Evolutionary conservation across 2,329 filamentous ascomycete species (phyloP).

Genomic region (Davidsoniella eucalypti): DNA sequence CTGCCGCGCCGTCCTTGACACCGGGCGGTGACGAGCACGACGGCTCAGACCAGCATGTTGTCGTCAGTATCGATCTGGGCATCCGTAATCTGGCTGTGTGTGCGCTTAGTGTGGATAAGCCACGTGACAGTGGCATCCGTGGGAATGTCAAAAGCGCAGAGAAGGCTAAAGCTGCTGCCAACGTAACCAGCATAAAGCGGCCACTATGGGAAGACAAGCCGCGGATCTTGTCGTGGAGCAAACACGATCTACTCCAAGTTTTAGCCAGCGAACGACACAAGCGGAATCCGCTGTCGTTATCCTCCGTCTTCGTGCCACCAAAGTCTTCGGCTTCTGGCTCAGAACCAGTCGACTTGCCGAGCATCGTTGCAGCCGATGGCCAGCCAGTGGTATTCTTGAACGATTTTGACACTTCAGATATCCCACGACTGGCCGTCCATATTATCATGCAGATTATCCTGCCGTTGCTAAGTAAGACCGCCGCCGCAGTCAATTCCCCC

Average conservation of each 20-base stretch:
- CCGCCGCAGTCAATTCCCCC: not conserved
- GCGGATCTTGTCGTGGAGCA: conserved; percentile 4
- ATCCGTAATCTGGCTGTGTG: conserved; percentile 10
- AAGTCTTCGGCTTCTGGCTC: not conserved
- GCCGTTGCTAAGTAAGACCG: not conserved
- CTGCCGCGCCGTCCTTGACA: not conserved
- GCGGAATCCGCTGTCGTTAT: not conserved
- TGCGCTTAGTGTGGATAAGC: not conserved
- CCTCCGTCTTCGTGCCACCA: not conserved
- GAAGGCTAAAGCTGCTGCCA: not conserved
- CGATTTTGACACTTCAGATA: conserved; percentile 4
- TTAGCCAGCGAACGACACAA: not conserved
- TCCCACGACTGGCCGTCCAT: conserved; percentile 3
- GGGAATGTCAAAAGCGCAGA: not conserved
- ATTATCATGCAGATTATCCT: conserved; percentile 6
- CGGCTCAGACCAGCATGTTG: not conserved
- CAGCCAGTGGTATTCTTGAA: not conserved
- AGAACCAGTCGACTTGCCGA: not conserved
- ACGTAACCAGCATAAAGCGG: not conserved
- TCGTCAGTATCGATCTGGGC: conserved; percentile 10
- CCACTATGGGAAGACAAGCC: conserved; percentile 4
- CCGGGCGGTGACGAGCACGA: not conserved
- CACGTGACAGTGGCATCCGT: not conserved
- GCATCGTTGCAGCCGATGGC: not conserved
- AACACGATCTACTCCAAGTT: conserved; percentile 3